Conservation (phyloP, 2,329 filamentous ascomycete species). For the Shiraia sp. region DNA sequence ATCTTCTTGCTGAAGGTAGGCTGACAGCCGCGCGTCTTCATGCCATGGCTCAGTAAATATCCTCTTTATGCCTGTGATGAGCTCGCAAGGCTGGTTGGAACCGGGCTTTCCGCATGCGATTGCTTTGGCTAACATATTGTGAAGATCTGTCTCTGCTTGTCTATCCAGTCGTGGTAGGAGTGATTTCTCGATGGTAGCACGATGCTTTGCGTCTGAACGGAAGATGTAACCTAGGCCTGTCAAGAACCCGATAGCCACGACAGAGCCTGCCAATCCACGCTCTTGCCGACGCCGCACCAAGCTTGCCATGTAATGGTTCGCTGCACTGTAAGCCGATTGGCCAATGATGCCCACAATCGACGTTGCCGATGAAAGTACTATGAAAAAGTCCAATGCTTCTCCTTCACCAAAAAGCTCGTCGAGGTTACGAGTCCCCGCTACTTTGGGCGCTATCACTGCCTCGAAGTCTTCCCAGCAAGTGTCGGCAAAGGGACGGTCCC, state of each 20-base stretch:
- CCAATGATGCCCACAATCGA: slow-evolving; percentile 11
- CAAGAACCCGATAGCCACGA: slow-evolving; percentile 47
- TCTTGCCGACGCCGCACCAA: slow-evolving; percentile 43
- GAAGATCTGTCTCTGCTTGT: slow-evolving; percentile 12
- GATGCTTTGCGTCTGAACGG: not conserved
- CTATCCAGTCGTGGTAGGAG: not conserved
- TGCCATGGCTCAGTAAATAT: slow-evolving; percentile 5
- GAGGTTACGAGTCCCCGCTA: slow-evolving; percentile 17
- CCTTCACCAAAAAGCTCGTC: not conserved
- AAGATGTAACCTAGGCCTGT: slow-evolving; percentile 49
- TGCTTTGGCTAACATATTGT: slow-evolving; percentile 14
- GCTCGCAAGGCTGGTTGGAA: slow-evolving; percentile 5
- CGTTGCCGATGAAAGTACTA: slow-evolving; percentile 17
- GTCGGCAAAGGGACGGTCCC: slow-evolving; percentile 10
- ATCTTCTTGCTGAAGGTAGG: slow-evolving; percentile 3
- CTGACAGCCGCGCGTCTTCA: slow-evolving; percentile 6
- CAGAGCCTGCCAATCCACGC: slow-evolving; percentile 45
- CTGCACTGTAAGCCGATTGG: slow-evolving; percentile 17
- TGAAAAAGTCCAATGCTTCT: slow-evolving; percentile 21
- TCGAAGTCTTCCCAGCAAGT: slow-evolving; percentile 4
- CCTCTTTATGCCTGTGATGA: slow-evolving; percentile 8
- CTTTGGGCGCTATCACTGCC: slow-evolving; percentile 14
- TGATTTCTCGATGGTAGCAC: slow-evolving; percentile 2
- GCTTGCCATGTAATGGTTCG: slow-evolving; percentile 45
- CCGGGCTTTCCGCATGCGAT: slow-evolving; percentile 11